Conservation (phyloP, 208 protist species). For the Trypanosoma congolense region DNA sequence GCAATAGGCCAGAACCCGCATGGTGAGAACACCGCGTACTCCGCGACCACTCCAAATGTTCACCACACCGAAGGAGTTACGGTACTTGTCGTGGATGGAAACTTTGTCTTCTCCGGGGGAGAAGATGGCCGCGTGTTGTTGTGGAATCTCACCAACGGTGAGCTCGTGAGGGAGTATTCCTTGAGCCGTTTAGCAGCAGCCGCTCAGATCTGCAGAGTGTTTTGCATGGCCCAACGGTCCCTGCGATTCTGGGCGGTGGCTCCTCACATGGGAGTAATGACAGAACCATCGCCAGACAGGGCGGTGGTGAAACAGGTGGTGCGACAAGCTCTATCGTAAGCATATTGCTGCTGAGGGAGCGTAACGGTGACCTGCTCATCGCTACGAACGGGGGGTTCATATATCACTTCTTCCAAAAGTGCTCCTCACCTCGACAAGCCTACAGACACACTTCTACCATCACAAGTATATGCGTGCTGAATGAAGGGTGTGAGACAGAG, state of each 20-base stretch:
- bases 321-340: conserved; percentile 6
- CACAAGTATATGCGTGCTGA: conserved; percentile 17
- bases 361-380: conserved; percentile 21
- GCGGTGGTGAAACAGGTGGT: no score
- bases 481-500: conserved; percentile 5
- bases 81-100: conserved; percentile 23
- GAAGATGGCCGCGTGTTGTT: conserved; percentile 37
- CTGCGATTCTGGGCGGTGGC: not conserved
- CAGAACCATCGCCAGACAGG: no score
- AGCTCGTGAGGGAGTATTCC: conserved; percentile 20
- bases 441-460: conserved; percentile 17
- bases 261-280: conserved; percentile 7
- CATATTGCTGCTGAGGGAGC: conserved; percentile 13
- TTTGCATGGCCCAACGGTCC: no score
- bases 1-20: not conserved
- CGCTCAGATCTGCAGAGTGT: no score
- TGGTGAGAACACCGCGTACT: not conserved
- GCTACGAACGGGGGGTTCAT: conserved; percentile 20
- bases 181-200: not conserved
- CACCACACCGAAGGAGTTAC: conserved; percentile 23
- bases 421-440: conserved; percentile 4
- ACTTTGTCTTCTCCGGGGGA: conserved; percentile 29
- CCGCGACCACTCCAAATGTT: not conserved
- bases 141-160: conserved; percentile 25
- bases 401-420: conserved; percentile 22